Conservation (phyloP, 2,329 filamentous ascomycete genomes). For the Gnomoniopsis smithogilvyi region DNA sequence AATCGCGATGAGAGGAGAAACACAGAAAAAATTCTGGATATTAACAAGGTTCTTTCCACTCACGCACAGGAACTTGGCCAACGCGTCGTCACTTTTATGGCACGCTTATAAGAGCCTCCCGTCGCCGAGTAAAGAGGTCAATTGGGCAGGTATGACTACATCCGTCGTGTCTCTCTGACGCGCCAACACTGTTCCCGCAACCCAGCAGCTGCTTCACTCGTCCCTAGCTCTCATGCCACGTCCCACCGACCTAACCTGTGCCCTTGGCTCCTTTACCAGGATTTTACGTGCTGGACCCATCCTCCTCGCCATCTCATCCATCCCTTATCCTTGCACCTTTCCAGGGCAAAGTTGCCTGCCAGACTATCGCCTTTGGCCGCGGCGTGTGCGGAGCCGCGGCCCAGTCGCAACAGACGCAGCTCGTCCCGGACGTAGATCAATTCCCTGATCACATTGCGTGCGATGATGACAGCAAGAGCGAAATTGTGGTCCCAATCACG, state of each 20-base stretch:
- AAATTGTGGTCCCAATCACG: constrained; percentile 77
- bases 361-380: constrained; percentile 68
- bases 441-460: constrained; percentile 84
- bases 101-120: constrained; percentile 74
- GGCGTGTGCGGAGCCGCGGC: constrained; percentile 77
- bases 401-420: constrained; percentile 55
- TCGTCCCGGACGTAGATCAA: constrained; percentile 66
- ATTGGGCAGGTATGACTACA: constrained; percentile 64
- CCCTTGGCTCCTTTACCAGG: constrained; percentile 39
- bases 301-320: constrained; percentile 27
- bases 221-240: constrained; percentile 24
- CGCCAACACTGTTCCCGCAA: neutral
- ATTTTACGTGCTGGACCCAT: constrained; percentile 67
- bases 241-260: neutral
- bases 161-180: constrained; percentile 64
- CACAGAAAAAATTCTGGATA: neutral
- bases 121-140: constrained; percentile 62
- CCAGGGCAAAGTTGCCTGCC: constrained; percentile 76
- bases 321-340: constrained; percentile 77
- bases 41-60: neutral
- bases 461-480: constrained; percentile 71
- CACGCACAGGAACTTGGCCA: constrained; percentile 67
- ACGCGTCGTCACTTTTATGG: constrained; percentile 73
- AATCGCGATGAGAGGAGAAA: neutral
- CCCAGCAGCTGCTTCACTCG: constrained; percentile 41